Evolutionary conservation across 257 asterid genomes (phyloP).

Genomic region (Cynanchum wilfordii): DNA sequence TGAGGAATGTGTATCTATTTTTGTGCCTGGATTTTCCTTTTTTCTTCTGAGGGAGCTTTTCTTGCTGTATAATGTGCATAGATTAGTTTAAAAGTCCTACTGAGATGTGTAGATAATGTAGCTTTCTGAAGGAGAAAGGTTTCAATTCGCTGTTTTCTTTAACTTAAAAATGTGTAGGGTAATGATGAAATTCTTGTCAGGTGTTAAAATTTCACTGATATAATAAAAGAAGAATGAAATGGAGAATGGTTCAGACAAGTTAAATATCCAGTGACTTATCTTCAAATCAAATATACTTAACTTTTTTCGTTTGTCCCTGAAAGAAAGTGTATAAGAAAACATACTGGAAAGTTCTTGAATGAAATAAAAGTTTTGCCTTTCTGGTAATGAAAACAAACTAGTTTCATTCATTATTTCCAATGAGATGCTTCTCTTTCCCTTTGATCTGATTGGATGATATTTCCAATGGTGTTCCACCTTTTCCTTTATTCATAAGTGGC

Average conservation of each 20-base stretch:
- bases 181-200: background rate
- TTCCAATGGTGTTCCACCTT: slow-evolving; percentile 5
- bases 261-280: background rate
- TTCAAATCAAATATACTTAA: background rate
- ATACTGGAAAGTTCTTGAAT: background rate
- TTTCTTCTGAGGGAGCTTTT: background rate
- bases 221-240: too few species aligned
- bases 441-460: background rate
- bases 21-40: background rate
- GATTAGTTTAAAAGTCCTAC: background rate
- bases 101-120: background rate
- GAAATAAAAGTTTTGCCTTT: background rate
- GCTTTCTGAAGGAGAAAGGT: background rate
- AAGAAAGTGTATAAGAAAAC: background rate
- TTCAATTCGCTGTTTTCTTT: background rate
- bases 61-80: background rate
- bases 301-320: background rate
- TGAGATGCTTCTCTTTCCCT: background rate
- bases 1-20: background rate
- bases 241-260: background rate
- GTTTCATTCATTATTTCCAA: background rate
- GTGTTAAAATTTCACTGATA: background rate
- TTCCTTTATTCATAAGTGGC: background rate
- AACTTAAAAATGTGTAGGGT: background rate
- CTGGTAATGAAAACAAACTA: background rate